Conservation (phyloP, 345 rosid genomes). For the Gossypium stocksii region DNA sequence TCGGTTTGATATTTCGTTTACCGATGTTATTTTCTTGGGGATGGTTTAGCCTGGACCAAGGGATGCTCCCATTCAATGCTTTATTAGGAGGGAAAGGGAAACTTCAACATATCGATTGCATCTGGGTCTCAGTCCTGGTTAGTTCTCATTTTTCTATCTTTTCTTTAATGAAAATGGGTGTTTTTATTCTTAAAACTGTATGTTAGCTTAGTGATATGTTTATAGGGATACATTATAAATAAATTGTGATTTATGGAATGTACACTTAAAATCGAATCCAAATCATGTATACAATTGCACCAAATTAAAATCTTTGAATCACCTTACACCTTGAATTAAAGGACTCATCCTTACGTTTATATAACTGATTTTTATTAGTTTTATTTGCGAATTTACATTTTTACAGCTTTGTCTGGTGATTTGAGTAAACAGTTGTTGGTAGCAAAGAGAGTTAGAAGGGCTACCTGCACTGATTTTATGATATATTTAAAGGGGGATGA, state of each 20-base stretch:
- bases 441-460: slow-evolving; percentile 74
- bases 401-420: slow-evolving; percentile 72
- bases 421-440: slow-evolving; percentile 69
- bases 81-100: slow-evolving; percentile 69
- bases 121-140: slow-evolving; percentile 88
- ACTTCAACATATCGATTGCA: slow-evolving; percentile 62
- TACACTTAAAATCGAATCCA: too few species aligned
- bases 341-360: too few species aligned
- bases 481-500: slow-evolving; percentile 61
- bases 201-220: not conserved
- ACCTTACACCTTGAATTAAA: too few species aligned
- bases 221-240: not conserved
- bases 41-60: slow-evolving; percentile 79
- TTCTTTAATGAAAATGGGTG: not conserved
- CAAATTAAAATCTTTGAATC: too few species aligned
- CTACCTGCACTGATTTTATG: slow-evolving; percentile 61
- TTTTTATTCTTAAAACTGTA: not conserved
- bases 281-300: too few species aligned
- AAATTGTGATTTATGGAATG: too few species aligned
- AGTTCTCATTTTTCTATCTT: not conserved
- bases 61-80: slow-evolving; percentile 83
- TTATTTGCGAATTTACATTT: slow-evolving; percentile 30
- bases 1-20: not conserved
- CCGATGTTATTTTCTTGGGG: slow-evolving; percentile 10
- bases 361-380: not conserved